phyloP scores from a whole-genome alignment of 306 rosid species.

The Mimosa pudica region DNA sequence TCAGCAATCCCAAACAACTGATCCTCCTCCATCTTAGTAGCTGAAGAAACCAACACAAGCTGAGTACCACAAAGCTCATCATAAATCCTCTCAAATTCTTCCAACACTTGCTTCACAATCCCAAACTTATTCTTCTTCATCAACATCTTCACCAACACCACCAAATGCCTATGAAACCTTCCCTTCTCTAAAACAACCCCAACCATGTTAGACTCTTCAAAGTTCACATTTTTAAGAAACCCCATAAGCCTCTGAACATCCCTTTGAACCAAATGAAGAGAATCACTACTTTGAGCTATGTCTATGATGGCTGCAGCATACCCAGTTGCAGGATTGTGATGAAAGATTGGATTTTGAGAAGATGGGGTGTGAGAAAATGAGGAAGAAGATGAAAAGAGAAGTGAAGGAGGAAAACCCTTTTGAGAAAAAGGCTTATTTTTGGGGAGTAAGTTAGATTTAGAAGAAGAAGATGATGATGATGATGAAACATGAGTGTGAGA shows the following conservation, averaged over 20 bases:
- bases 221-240: constrained; percentile 39
- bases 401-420: constrained; percentile 35
- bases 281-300: constrained; percentile 52
- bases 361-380: constrained; percentile 33
- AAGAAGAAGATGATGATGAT: constrained; percentile 25
- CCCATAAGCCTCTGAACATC: constrained; percentile 58
- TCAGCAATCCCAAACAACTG: constrained; percentile 54
- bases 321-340: constrained; percentile 62
- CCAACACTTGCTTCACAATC: constrained; percentile 53
- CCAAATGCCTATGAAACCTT: constrained; percentile 53
- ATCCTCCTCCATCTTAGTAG: constrained; percentile 44
- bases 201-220: constrained; percentile 32
- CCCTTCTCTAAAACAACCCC: constrained; percentile 45
- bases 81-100: constrained; percentile 74
- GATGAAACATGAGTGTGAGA: constrained; percentile 28
- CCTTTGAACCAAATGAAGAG: constrained; percentile 56
- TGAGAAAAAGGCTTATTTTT: constrained; percentile 46
- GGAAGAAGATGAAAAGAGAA: constrained; percentile 33
- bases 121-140: constrained; percentile 55
- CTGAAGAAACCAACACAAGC: constrained; percentile 61
- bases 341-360: constrained; percentile 28
- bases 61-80: constrained; percentile 61
- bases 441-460: constrained; percentile 37
- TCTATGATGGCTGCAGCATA: constrained; percentile 80
- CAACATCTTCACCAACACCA: constrained; percentile 63